Evolutionary conservation across 176 grass and related monocot species (phyloP).

Genomic region (Bonia amplexicaulis): DNA sequence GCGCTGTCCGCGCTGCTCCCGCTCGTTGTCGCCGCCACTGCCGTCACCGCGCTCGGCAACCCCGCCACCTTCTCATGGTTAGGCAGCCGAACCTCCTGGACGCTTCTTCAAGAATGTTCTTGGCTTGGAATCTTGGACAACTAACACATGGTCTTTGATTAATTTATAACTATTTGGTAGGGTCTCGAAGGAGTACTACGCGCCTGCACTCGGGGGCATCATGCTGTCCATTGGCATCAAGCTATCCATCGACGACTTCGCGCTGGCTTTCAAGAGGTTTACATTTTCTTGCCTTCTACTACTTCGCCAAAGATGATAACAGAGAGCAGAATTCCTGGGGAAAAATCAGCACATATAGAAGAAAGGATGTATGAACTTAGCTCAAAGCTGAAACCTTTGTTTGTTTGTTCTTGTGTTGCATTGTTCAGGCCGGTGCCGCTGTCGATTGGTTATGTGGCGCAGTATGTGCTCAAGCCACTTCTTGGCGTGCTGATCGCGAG

Average conservation of each 20-base stretch:
- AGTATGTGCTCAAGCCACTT: constrained; percentile 75
- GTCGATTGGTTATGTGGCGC: constrained; percentile 65
- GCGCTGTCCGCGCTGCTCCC: constrained; percentile 65
- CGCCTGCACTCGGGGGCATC: constrained; percentile 80
- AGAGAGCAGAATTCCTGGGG: neutral
- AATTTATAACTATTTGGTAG: constrained; percentile 6
- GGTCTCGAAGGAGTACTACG: constrained; percentile 92
- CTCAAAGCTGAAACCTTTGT: neutral
- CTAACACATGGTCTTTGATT: neutral
- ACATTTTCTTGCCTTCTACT: neutral
- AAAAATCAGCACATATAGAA: no score
- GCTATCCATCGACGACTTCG: constrained; percentile 81
- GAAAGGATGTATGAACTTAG: neutral
- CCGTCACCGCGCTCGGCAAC: constrained; percentile 63
- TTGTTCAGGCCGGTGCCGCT: constrained; percentile 66
- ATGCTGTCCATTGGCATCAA: constrained; percentile 95
- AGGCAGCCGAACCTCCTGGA: neutral
- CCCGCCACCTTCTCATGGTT: constrained; percentile 84
- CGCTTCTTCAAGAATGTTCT: constrained; percentile 25
- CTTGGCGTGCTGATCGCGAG: constrained; percentile 74
- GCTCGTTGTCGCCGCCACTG: constrained; percentile 70
- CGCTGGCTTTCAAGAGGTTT: constrained; percentile 73
- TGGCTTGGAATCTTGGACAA: constrained; percentile 1
- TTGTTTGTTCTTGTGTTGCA: constrained; percentile 14
- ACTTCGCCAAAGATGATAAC: neutral